A percentile compares a stretch with the other conserved stretches of the same genome.
Evolutionary conservation across 2,329 filamentous ascomycete species (phyloP).

Genomic region (Calonectria honghensis): DNA sequence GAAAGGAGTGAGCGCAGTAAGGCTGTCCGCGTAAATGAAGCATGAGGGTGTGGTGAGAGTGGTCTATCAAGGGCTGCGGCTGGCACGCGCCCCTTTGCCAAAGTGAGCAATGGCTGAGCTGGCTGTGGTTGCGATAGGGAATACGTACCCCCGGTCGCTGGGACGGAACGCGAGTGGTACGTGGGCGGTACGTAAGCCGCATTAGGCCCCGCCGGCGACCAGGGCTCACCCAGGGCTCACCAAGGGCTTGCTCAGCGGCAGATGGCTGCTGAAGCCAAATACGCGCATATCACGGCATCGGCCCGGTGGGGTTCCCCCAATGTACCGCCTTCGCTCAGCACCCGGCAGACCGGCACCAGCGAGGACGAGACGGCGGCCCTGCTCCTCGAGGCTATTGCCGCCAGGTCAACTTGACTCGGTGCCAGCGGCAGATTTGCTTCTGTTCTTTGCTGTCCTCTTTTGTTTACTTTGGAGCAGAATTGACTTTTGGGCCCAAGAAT

Average conservation of each 20-base stretch:
- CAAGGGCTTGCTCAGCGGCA: not conserved
- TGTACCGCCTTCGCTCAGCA: not conserved
- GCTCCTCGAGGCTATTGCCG: not conserved
- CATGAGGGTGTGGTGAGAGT: not conserved
- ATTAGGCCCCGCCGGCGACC: constrained; percentile 3
- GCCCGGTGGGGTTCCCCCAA: constrained; percentile 6
- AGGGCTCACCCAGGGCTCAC: not conserved
- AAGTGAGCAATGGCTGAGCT: constrained; percentile 21
- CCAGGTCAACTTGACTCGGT: not conserved
- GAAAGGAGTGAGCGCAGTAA: constrained; percentile 3
- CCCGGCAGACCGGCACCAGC: constrained; percentile 10
- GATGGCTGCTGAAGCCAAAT: not conserved
- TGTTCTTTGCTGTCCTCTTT: not conserved
- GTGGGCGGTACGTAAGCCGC: constrained; percentile 24
- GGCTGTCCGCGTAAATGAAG: constrained; percentile 32
- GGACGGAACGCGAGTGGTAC: constrained; percentile 1
- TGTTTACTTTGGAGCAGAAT: not conserved
- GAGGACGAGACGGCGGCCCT: not conserved
- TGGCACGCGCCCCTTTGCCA: constrained; percentile 40
- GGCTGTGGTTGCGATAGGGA: not conserved
- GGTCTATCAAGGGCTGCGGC: constrained; percentile 8
- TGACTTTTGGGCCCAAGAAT: not conserved
- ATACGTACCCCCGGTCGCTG: constrained; percentile 24
- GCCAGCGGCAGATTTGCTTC: not conserved
- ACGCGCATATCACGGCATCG: constrained; percentile 36